Conservation (phyloP, 768 basidiomycete genomes). For the Termitomyces sp. region DNA sequence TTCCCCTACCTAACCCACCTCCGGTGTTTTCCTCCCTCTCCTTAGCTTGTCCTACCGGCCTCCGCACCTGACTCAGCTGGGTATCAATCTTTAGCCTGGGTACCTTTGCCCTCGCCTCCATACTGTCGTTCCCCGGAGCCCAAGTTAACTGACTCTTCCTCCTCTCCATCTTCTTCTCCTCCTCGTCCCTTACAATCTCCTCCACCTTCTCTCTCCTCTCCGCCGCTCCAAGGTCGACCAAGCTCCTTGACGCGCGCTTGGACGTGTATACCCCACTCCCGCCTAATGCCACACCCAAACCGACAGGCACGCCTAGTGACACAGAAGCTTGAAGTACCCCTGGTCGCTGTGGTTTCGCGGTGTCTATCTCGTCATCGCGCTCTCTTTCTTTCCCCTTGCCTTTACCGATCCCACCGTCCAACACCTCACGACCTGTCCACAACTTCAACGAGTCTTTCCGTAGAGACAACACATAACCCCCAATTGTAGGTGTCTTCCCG, state of each 20-base stretch:
- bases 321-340: constrained; percentile 1
- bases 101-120: not conserved
- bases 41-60: not conserved
- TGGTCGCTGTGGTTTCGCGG: constrained; percentile 1
- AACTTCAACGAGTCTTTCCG: constrained; percentile 5
- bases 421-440: not conserved
- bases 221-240: constrained; percentile 46
- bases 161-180: constrained; percentile 14
- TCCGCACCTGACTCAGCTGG: not conserved
- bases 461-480: not conserved
- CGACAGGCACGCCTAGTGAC: not conserved
- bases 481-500: constrained; percentile 17
- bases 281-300: not conserved
- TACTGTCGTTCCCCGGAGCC: not conserved
- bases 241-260: constrained; percentile 56
- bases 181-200: constrained; percentile 23
- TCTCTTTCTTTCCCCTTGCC: constrained; percentile 5
- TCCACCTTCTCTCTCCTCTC: constrained; percentile 25
- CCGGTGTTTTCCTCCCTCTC: not conserved
- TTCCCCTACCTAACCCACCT: not conserved
- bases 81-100: constrained; percentile 3
- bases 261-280: constrained; percentile 21
- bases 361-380: constrained; percentile 4
- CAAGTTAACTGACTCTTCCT: constrained; percentile 4
- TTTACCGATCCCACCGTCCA: not conserved